phyloP scores from a whole-genome alignment of 2,329 filamentous ascomycete genomes.

The Huntiella moniliformis region DNA sequence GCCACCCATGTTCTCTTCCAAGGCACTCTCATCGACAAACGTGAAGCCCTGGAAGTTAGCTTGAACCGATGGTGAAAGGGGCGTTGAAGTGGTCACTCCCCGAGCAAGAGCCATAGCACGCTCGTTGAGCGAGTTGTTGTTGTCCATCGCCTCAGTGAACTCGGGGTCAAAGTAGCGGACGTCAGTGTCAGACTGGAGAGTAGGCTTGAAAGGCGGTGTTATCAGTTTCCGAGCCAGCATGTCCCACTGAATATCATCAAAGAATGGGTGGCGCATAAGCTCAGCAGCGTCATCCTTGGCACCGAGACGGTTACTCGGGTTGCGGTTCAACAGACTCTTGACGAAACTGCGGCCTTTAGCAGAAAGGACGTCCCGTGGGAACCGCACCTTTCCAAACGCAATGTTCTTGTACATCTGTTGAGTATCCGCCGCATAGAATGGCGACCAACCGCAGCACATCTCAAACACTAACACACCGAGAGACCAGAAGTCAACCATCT shows the following conservation, averaged over 20 bases:
- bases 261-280: constrained; percentile 87
- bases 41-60: constrained; percentile 98
- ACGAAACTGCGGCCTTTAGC: constrained; percentile 95
- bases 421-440: constrained; percentile 96
- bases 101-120: constrained; percentile 71
- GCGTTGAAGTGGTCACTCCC: constrained; percentile 76
- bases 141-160: constrained; percentile 86
- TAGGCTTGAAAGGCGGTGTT: constrained; percentile 92
- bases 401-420: constrained; percentile 99
- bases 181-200: constrained; percentile 86
- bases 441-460: constrained; percentile 99
- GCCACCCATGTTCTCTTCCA: constrained; percentile 64
- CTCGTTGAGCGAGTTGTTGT: constrained; percentile 74
- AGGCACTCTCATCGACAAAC: constrained; percentile 91
- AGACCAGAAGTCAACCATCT: constrained; percentile 99
- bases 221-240: constrained; percentile 77
- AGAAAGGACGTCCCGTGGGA: constrained; percentile 84
- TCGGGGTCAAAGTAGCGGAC: constrained; percentile 98
- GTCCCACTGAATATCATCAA: constrained; percentile 83
- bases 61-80: constrained; percentile 85
- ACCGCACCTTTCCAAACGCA: constrained; percentile 93
- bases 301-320: constrained; percentile 85
- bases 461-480: constrained; percentile 94
- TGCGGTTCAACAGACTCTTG: constrained; percentile 90
- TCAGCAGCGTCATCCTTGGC: constrained; percentile 84